Base-by-base conservation (phyloP, 768 basidiomycete species). In the Trametes gibbosa region DNA sequence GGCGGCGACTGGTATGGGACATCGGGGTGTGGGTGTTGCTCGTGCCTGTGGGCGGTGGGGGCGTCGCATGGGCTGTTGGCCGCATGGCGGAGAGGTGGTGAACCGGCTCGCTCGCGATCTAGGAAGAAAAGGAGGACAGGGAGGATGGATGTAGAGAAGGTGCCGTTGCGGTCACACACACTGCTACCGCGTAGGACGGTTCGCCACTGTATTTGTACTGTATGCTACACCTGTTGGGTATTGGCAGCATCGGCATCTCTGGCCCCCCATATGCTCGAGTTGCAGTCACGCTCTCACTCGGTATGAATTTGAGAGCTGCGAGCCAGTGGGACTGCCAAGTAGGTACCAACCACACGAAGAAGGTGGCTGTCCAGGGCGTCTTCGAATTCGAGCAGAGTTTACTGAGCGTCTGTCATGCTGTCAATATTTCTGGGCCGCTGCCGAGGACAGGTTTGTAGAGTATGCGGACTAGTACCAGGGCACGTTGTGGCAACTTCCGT, bases 1-100 rank as follows among this genome's bases (percentile, higher is more conserved):
- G 84, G 39, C 83, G 83, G 64, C 79, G 95, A 29, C 74, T 96
- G 39, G 71, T 87, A 16, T 95, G 92, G 90, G 92, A 95, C 71
- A 67, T 90, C n/a, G 84, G 86, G 16, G 85, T 90, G 23, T 94
- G 91, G 85, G 62, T 85, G n/a, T 73, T 89, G 12, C 77, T 91
- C 17, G 66, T 88, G 19, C 85, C 85, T 0, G 74, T 84, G 0
- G 84, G 89, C 24, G 76, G 72, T 4, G 78, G 80, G 10, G 83
- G 83, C 1, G 68, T 83, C 16, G 73, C 78, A 7, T 90, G 87
- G 86, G 79, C 77, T 40, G 72, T 71, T 13, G 86, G 86, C 19
- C 78, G 79, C 48, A 64, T 85, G 58, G 68, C 72, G 9, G 76
- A 77, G 40, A 73, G 70, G 67, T 89, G 86, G 86, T 89, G 73